phyloP scores from a whole-genome alignment of 441 rosid genomes.

The Theobroma grandiflorum region DNA sequence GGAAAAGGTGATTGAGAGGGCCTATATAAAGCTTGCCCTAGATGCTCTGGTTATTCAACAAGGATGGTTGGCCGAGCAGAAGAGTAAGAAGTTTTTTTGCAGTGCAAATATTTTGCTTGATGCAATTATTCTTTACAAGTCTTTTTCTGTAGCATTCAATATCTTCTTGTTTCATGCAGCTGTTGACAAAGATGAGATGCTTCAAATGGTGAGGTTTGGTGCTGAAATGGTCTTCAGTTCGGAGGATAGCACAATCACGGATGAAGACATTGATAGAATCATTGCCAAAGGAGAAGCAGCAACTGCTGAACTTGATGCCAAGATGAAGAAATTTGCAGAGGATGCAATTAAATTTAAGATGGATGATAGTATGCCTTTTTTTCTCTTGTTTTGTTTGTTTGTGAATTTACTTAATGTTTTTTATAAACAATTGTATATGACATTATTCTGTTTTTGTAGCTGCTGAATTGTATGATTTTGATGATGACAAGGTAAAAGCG shows the following conservation, averaged over 20 bases:
- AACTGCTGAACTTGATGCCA: constrained; percentile 97
- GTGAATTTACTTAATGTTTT: not conserved
- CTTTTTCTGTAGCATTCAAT: constrained; percentile 3
- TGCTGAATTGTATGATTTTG: constrained; percentile 91
- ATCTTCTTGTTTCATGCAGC: constrained; percentile 53
- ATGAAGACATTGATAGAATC: constrained; percentile 97
- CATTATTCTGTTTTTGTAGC: constrained; percentile 49
- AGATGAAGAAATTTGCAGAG: constrained; percentile 99
- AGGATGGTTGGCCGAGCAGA: constrained; percentile 99
- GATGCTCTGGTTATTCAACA: constrained; percentile 99
- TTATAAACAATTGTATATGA: not conserved
- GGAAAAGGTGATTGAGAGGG: constrained; percentile 99
- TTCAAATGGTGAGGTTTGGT: constrained; percentile 99
- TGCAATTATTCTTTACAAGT: constrained; percentile 12
- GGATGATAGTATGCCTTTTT: constrained; percentile 85
- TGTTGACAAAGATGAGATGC: constrained; percentile 98
- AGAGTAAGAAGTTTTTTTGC: constrained; percentile 57
- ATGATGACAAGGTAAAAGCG: constrained; percentile 70
- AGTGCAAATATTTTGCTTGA: constrained; percentile 17
- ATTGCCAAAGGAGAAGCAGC: constrained; percentile 99
- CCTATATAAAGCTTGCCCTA: constrained; percentile 97
- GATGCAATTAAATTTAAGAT: constrained; percentile 98
- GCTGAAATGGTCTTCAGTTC: constrained; percentile 99
- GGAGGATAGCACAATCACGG: constrained; percentile 97
- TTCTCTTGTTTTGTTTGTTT: constrained; percentile 12